Evolutionary conservation across 495 filamentous ascomycete species (phyloP).

Genomic region (Podospora comata): DNA sequence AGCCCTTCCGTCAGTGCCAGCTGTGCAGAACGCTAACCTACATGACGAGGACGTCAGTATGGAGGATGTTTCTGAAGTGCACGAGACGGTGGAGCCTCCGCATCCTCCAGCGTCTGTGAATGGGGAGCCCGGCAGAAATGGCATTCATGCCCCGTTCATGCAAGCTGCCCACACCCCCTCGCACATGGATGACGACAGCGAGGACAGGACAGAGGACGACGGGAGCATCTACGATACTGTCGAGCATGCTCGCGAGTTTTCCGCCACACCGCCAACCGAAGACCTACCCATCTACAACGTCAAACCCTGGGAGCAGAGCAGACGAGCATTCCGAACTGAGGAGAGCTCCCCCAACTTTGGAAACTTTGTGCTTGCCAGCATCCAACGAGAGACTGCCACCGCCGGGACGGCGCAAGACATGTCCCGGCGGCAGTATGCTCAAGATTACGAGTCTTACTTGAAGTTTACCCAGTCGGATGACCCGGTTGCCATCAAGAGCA

Average conservation of each 20-base stretch:
- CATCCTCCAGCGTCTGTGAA: slow-evolving; percentile 44
- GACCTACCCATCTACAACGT: slow-evolving; percentile 42
- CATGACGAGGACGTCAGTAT: slow-evolving; percentile 37
- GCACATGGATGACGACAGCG: slow-evolving; percentile 39
- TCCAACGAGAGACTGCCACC: slow-evolving; percentile 24
- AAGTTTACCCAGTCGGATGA: slow-evolving; percentile 53
- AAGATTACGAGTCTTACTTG: slow-evolving; percentile 46
- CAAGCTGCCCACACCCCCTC: slow-evolving; percentile 23
- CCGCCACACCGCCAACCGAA: slow-evolving; percentile 48
- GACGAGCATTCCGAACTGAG: slow-evolving; percentile 33
- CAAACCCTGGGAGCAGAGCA: slow-evolving; percentile 45
- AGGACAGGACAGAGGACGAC: slow-evolving; percentile 59
- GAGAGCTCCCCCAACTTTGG: slow-evolving; percentile 31
- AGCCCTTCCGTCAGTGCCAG: slow-evolving; percentile 30
- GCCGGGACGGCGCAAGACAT: slow-evolving; percentile 32
- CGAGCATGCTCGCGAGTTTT: slow-evolving; percentile 43
- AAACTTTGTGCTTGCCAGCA: slow-evolving; percentile 34
- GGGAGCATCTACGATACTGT: slow-evolving; percentile 55
- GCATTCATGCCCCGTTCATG: slow-evolving; percentile 19
- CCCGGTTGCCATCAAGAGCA: slow-evolving; percentile 44
- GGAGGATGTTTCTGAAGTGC: slow-evolving; percentile 42
- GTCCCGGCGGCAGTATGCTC: slow-evolving; percentile 32
- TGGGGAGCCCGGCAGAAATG: background rate
- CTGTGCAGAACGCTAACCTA: slow-evolving; percentile 26
- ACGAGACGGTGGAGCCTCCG: slow-evolving; percentile 42